Percentiles rank a stretch among this genome's conserved stretches.
Evolutionary conservation across 495 filamentous ascomycete genomes (phyloP).

Genomic region (Darksidea phi): DNA sequence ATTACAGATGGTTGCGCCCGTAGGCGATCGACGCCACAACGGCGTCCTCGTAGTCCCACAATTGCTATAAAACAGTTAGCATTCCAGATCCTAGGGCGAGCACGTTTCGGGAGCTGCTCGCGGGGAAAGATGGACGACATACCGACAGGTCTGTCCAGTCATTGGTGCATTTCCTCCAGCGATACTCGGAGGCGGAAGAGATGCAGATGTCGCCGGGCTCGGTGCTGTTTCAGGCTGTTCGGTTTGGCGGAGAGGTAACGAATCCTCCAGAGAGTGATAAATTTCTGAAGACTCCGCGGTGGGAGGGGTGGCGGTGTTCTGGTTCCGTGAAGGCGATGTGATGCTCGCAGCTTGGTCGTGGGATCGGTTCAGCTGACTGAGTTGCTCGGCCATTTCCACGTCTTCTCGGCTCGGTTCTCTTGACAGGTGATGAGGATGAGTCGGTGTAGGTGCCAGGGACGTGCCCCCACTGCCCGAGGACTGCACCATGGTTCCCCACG

Average conservation of each 20-base stretch:
- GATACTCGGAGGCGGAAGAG: conserved; percentile 1
- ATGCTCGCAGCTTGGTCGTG: conserved; percentile 12
- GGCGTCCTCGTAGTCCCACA: conserved; percentile 91
- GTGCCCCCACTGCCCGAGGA: conserved; percentile 26
- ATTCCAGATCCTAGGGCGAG: neutral
- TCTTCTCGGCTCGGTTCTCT: conserved; percentile 33
- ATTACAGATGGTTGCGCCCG: conserved; percentile 94
- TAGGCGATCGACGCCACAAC: conserved; percentile 89
- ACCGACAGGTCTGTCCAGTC: conserved; percentile 35
- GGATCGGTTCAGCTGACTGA: conserved; percentile 27
- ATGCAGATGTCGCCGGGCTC: conserved; percentile 2
- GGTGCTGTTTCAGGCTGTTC: conserved; percentile 12
- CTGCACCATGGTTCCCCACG: conserved; percentile 12
- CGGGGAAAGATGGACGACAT: neutral
- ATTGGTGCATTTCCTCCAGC: conserved; percentile 26
- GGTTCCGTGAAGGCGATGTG: neutral
- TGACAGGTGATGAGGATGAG: conserved; percentile 35
- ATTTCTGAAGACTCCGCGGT: conserved; percentile 21
- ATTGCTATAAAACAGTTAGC: conserved; percentile 59
- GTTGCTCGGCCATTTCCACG: conserved; percentile 35
- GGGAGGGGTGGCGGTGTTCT: neutral
- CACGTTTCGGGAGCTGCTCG: neutral
- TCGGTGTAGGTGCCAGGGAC: conserved; percentile 33
- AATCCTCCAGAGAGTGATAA: conserved; percentile 36
- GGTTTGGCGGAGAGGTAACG: conserved; percentile 15